Evolutionary conservation across 495 filamentous ascomycete species (phyloP), one percentile per base, ranked within the genome.

Genomic region (Penicillium dipodomyicola): DNA sequence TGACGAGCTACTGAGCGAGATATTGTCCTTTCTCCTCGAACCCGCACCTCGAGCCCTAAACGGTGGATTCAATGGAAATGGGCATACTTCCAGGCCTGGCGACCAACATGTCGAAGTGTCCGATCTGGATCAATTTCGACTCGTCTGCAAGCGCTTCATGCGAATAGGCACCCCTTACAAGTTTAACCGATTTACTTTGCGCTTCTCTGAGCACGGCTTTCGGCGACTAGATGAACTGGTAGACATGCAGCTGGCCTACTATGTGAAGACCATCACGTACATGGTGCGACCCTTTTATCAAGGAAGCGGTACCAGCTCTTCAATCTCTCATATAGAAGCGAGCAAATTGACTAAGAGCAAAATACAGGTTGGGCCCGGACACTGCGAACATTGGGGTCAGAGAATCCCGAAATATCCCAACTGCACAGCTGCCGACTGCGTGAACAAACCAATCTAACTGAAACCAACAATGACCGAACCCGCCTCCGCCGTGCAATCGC

Each of bases 281-380:
- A 80, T 89, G 72, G 82, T 89, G 65, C 85, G 85, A 63, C 84
- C 80, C 52, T 87, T 87, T 68, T 88, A 88, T 71, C 69, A 75
- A 65, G 74, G 73, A 70, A 72, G 65, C 66, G 71, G 72, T 78
- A 79, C 54, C 60, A 54, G 63, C 63, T 66, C 62, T 69, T 70
- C 71, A 67, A 44, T 53, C 41, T 58, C 47, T 32, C 47, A 35
- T 49, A 39, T 17, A 9, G 47, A 39, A 37, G 25, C 8, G 11
- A 33, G 53, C 39, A 59, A 37, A 17, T 5, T 35, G 17, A 47
- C 70, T 76, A 50, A 74, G 46, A 32, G 37, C n/a, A 29, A 49
- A 51, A 19, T 52, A 59, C 59, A 78, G 75, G 67, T 19, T 77
- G 74, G 74, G 29, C 54, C 25, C 60, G 57, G 27, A 50, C 71